Evolutionary conservation across 176 grass and related monocot species (phyloP).

Genomic region (Triticum timopheevii): DNA sequence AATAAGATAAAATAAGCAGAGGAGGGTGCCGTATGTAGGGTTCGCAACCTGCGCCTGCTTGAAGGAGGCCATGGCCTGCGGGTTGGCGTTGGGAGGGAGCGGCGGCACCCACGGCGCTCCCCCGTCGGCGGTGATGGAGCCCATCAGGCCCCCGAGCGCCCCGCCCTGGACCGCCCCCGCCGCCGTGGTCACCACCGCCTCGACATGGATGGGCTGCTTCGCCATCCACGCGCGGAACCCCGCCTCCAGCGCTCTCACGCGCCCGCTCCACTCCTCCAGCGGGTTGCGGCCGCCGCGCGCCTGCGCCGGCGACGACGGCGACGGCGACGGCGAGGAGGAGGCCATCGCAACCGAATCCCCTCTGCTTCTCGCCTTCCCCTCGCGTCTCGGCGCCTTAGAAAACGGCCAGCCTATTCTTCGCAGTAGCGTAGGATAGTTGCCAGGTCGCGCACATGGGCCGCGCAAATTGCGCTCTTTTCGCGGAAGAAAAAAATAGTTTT

Average conservation of each 20-base stretch:
- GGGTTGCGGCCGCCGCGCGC: conserved; percentile 25
- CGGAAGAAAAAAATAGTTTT: no score
- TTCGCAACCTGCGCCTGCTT: conserved; percentile 72
- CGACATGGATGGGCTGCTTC: conserved; percentile 61
- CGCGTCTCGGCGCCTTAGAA: conserved; percentile 2
- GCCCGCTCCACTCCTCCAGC: conserved; percentile 31
- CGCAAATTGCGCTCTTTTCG: not conserved
- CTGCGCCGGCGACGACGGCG: not conserved
- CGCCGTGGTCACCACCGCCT: conserved; percentile 61
- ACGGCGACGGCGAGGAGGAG: not conserved
- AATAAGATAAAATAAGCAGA: not conserved
- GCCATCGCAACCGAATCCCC: conserved; percentile 30
- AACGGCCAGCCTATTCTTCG: not conserved
- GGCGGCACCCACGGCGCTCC: conserved; percentile 40
- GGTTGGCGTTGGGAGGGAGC: conserved; percentile 44
- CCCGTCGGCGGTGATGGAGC: conserved; percentile 49
- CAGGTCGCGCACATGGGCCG: not conserved
- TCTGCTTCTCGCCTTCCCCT: not conserved
- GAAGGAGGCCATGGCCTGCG: conserved; percentile 63
- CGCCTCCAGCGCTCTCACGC: conserved; percentile 49
- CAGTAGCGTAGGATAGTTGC: not conserved
- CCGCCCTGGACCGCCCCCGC: conserved; percentile 66
- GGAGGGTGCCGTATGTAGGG: not conserved
- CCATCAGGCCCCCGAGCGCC: conserved; percentile 58
- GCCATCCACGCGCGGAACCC: conserved; percentile 70